phyloP scores from a whole-genome alignment of 208 protist genomes.

The Angomonas desouzai region DNA sequence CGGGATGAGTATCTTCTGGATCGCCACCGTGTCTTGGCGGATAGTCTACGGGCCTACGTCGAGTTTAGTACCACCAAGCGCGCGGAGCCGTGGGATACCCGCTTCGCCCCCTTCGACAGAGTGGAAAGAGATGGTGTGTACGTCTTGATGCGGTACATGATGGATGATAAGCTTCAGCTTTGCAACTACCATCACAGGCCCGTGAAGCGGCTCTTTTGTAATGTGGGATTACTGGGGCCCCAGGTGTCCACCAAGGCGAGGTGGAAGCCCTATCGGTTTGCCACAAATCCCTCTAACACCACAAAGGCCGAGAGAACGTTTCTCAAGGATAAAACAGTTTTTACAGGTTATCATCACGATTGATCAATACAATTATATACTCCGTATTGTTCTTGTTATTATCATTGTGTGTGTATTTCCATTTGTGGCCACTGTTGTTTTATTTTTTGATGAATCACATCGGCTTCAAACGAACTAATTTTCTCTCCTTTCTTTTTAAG shows the following conservation, averaged over 20 bases:
- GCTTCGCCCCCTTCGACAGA: slow-evolving; percentile 87
- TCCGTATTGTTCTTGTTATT: neutral
- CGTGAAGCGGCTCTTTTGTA: slow-evolving; percentile 84
- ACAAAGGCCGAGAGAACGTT: slow-evolving; percentile 75
- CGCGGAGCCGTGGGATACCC: slow-evolving; percentile 86
- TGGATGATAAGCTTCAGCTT: slow-evolving; percentile 90
- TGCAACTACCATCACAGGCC: slow-evolving; percentile 88
- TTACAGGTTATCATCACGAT: slow-evolving; percentile 74
- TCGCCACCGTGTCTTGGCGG: slow-evolving; percentile 77
- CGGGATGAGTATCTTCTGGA: slow-evolving; percentile 86
- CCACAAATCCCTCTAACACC: slow-evolving; percentile 66
- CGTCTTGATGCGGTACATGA: slow-evolving; percentile 76
- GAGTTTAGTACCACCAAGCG: slow-evolving; percentile 84
- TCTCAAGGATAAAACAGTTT: slow-evolving; percentile 77
- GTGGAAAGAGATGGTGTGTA: slow-evolving; percentile 88
- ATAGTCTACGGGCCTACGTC: slow-evolving; percentile 84
- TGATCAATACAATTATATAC: slow-evolving; percentile 14
- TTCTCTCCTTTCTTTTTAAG: no score
- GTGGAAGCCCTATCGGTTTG: slow-evolving; percentile 86
- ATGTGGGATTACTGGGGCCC: slow-evolving; percentile 85
- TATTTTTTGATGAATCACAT: no score
- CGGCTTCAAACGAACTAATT: no score
- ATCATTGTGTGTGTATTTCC: neutral
- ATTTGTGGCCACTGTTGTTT: neutral
- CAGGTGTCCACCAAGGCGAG: slow-evolving; percentile 73